These are phyloP conservation scores for Yamadazyma atlantica DNA, from an alignment of 1,139 yeast genomes.

Conservation along the genomic window DNA sequence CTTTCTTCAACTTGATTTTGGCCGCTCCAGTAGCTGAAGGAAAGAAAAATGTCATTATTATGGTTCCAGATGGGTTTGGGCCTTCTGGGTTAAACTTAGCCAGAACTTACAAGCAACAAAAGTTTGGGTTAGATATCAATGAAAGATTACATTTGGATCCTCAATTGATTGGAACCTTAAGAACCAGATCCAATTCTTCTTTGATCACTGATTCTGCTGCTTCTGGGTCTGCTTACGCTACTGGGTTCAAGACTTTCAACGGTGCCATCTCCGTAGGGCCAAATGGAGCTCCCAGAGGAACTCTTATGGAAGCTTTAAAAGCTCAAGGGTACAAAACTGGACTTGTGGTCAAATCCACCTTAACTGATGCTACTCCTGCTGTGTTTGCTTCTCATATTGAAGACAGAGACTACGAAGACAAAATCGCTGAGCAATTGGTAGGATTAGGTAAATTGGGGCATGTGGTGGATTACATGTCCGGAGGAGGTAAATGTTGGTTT, in stretches of 20 bases:
- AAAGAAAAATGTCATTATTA: slow-evolving; percentile 63
- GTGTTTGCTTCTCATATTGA: slow-evolving; percentile 73
- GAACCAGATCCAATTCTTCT: slow-evolving; percentile 73
- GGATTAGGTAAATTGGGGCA: slow-evolving; percentile 52
- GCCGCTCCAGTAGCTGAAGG: slow-evolving; percentile 6
- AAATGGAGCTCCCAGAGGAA: slow-evolving; percentile 67
- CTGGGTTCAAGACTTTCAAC: slow-evolving; percentile 76
- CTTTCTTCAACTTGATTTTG: slow-evolving; percentile 10
- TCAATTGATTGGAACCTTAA: slow-evolving; percentile 69
- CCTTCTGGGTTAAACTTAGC: slow-evolving; percentile 79
- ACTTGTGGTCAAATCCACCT: slow-evolving; percentile 79
- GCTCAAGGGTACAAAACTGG: slow-evolving; percentile 77
- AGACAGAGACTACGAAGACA: slow-evolving; percentile 64
- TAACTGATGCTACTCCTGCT: slow-evolving; percentile 67
- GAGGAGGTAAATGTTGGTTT: slow-evolving; percentile 87
- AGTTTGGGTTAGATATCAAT: slow-evolving; percentile 53
- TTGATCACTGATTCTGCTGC: slow-evolving; percentile 90
- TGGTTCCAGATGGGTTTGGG: slow-evolving; percentile 94
- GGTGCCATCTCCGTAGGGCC: slow-evolving; percentile 84
- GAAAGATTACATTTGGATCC: slow-evolving; percentile 56
- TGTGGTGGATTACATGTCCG: slow-evolving; percentile 77
- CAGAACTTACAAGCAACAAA: slow-evolving; percentile 63
- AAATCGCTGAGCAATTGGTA: slow-evolving; percentile 76
- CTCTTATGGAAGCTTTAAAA: slow-evolving; percentile 81
- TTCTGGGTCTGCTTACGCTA: slow-evolving; percentile 88